These are phyloP conservation scores for Calonectria hongkongensis DNA, from an alignment of 2,329 filamentous ascomycete genomes.

Conservation along the genomic window DNA sequence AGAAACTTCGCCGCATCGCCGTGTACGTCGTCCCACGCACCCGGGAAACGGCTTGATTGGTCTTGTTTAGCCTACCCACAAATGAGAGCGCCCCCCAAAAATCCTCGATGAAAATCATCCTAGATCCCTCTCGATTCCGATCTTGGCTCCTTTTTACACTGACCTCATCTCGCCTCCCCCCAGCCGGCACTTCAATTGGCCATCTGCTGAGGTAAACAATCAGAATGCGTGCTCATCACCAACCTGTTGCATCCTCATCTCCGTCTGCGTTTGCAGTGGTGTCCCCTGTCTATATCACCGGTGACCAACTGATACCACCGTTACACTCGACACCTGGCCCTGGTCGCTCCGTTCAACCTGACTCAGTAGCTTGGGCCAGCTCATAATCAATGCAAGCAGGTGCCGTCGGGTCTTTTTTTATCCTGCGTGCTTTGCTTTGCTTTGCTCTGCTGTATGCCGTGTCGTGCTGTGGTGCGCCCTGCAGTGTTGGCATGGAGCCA, in stretches of 20 bases:
- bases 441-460: constrained; percentile 4
- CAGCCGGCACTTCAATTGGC: constrained; percentile 1
- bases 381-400: constrained; percentile 39
- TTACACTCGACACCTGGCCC: constrained; percentile 35
- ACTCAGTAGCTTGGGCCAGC: constrained; percentile 28
- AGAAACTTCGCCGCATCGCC: constrained; percentile 18
- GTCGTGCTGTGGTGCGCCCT: constrained; percentile 3
- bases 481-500: not conserved
- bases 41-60: constrained; percentile 37
- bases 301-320: constrained; percentile 34
- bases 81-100: constrained; percentile 26
- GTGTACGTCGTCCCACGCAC: constrained; percentile 29
- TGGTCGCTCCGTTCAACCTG: constrained; percentile 24
- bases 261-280: constrained; percentile 23
- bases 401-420: constrained; percentile 10
- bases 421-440: constrained; percentile 10
- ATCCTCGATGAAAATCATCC: constrained; percentile 30
- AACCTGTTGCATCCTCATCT: constrained; percentile 21
- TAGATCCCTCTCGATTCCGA: constrained; percentile 26
- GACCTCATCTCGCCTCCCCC: constrained; percentile 4
- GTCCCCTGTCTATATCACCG: constrained; percentile 38
- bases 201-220: not conserved
- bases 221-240: not conserved
- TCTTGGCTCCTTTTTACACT: constrained; percentile 12
- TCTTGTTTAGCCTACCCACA: constrained; percentile 35